These are phyloP conservation scores for Zygosaccharomyces rouxii DNA, from an alignment of 805 yeast species.

Conservation along the genomic window DNA sequence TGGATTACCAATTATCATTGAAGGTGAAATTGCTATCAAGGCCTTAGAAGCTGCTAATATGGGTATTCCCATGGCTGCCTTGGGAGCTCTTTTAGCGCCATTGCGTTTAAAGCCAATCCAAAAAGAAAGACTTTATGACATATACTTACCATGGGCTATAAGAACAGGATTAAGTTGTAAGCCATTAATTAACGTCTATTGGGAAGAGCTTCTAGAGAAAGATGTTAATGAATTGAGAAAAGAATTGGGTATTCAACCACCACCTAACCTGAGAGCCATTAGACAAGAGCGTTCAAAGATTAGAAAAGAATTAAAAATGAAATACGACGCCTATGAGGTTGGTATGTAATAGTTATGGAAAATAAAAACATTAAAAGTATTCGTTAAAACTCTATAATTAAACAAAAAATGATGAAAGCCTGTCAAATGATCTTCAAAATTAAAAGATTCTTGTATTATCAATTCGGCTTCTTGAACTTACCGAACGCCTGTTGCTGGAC, in stretches of 20 bases:
- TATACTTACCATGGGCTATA: constrained; percentile 87
- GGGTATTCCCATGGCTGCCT: constrained; percentile 92
- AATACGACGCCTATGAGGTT: constrained; percentile 22
- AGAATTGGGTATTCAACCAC: constrained; percentile 68
- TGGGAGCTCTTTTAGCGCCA: constrained; percentile 90
- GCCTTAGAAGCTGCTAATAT: constrained; percentile 88
- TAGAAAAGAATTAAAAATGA: constrained; percentile 25
- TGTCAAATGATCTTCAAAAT: neutral
- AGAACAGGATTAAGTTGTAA: constrained; percentile 65
- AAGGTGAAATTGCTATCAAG: constrained; percentile 95
- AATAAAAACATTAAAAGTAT: neutral
- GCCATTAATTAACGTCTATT: constrained; percentile 80
- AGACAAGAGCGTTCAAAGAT: constrained; percentile 38
- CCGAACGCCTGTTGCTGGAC: neutral
- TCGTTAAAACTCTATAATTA: constrained; percentile 4
- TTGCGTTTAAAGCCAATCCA: constrained; percentile 62
- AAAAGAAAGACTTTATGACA: constrained; percentile 55
- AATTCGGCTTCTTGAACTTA: neutral
- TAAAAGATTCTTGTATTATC: neutral
- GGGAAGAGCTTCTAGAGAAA: constrained; percentile 78
- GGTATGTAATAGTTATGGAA: neutral
- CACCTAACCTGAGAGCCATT: constrained; percentile 72
- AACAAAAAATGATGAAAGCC: neutral
- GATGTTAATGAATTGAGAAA: constrained; percentile 69
- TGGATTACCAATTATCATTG: constrained; percentile 83